These are phyloP conservation scores for Chlamydomonas reinhardtii DNA, from an alignment of 163 green algal genomes.

Conservation along the genomic window DNA sequence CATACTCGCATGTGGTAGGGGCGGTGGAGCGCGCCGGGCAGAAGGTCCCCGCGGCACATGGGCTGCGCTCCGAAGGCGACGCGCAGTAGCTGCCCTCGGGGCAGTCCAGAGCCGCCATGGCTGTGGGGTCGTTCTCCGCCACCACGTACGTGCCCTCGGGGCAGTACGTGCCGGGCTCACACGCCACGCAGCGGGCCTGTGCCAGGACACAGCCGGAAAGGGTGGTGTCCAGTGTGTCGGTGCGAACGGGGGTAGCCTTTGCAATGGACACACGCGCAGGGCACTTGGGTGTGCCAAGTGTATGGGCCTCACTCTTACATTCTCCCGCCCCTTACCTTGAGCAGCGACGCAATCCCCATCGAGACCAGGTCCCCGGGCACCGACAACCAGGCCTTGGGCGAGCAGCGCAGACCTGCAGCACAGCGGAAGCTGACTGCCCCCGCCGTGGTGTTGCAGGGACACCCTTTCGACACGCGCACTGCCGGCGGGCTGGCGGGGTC, in stretches of 20 bases:
- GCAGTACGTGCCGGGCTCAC: constrained; percentile 25
- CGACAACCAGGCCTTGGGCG: not conserved
- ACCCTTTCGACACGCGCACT: constrained; percentile 22
- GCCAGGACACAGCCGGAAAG: not conserved
- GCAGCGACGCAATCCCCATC: constrained; percentile 7
- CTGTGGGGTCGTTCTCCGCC: not conserved
- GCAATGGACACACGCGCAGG: too few relatives aligned
- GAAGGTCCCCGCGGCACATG: constrained; percentile 56
- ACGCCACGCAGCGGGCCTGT: constrained; percentile 43
- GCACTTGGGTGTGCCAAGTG: too few relatives aligned
- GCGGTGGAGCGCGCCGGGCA: constrained; percentile 55
- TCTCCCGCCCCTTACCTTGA: not conserved
- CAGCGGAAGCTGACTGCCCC: constrained; percentile 45
- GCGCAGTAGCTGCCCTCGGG: constrained; percentile 46
- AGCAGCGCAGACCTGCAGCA: constrained; percentile 50
- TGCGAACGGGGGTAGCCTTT: too few relatives aligned
- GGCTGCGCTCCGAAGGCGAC: not conserved
- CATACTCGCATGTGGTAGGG: constrained; percentile 69
- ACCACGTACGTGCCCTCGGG: constrained; percentile 44
- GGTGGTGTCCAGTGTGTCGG: too few relatives aligned
- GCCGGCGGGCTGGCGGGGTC: not conserved
- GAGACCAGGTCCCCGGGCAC: constrained; percentile 13
- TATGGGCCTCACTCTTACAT: not conserved
- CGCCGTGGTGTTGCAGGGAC: constrained; percentile 41
- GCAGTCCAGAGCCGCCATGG: constrained; percentile 14